Evolutionary conservation across 805 yeast genomes (phyloP), one percentile per base, ranked within the genome.

Genomic region (Candida vaughaniae): DNA sequence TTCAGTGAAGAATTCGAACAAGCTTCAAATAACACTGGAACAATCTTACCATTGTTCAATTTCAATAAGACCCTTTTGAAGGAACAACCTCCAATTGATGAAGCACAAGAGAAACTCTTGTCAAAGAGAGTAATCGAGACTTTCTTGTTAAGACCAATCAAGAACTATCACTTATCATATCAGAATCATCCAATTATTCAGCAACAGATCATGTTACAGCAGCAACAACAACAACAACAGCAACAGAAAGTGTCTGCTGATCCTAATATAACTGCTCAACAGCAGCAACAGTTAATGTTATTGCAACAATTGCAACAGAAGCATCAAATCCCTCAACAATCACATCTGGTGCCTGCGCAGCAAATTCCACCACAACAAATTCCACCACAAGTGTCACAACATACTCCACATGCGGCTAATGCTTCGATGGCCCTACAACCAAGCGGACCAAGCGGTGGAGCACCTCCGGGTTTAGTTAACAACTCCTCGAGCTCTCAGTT

Each of bases 401-500:
- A 18, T n/a, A 17, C 25, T 11, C 30, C 39, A 16, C 25, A 25
- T 5, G 11, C 22, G n/a, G 60, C 48, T 52, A 57, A 34, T 48
- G 76, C 78, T 49, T 53, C 55, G 15, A 16, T 31, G 8, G 55
- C 55, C 11, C 49, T 55, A 42, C 33, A 36, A 20, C 39, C 35
- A n/a, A 33, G 25, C 19, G 31, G 15, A 25, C 20, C 25, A 5
- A 27, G 5, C 11, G 38, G 25, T 12, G 35, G 43, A 5, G 46
- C 49, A 10, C 49, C 49, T 6, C 46, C 46, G 4, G 37, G 42
- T 14, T 35, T 31, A 9, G 23, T 35, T 32, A 25, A 31, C 26
- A 37, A 58, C 5, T 76, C 79, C 18, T 78, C 85, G 33, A 82
- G 90, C 42, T 80, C 88, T 27, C 95, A 88, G 55, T 71, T 89